Base-by-base conservation (phyloP, 805 yeast genomes). In the Lachancea dasiensis region DNA sequence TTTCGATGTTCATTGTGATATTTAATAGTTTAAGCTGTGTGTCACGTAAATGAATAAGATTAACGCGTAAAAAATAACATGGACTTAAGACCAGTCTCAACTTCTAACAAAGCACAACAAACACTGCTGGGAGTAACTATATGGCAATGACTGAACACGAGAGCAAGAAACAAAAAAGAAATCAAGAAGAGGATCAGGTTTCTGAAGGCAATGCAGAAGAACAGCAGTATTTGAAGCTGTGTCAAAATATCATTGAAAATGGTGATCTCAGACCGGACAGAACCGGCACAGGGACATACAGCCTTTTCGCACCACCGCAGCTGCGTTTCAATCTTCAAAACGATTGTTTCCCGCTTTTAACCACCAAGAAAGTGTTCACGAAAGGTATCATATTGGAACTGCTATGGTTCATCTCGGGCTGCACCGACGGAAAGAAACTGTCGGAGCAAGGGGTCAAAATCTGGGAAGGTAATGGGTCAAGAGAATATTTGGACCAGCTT, bases 391-490 rank as follows among this genome's bases (percentile, higher is more conserved):
- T 90, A 23, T 78, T 86, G 47, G 99, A 92, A 59, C 68, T 92
- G 21, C 69, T 92, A 10, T 92, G 99, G 99, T 92, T 92, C 55
- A 73, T 92, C 6, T 69, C 77, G 3, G 98, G 97, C 1, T 75
- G 80, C 45, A 92, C 99, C 0, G 94, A 90, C 57, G 94, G 92
- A 25, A 82, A 81, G 47, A 69, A 73, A 45, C 67, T 92, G 29
- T 67, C 81, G 11, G 94, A 81, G 3, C 74, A 81, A 49, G 95
- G 95, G 24, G 94, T 92, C n/a, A 89, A 79, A 55, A 92, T 92
- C 39, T 92, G 99, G 99, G 98, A 92, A 60, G 98, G 98, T 13
- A 92, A 92, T 59, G 98, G 97, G 8, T 84, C 95, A 25, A 70
- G 97, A 44, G 95, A 86, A 60, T 92, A 77, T 58, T 67, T 92